Conservation (phyloP, 2,329 filamentous ascomycete species). For the Colletotrichum tropicicola region DNA sequence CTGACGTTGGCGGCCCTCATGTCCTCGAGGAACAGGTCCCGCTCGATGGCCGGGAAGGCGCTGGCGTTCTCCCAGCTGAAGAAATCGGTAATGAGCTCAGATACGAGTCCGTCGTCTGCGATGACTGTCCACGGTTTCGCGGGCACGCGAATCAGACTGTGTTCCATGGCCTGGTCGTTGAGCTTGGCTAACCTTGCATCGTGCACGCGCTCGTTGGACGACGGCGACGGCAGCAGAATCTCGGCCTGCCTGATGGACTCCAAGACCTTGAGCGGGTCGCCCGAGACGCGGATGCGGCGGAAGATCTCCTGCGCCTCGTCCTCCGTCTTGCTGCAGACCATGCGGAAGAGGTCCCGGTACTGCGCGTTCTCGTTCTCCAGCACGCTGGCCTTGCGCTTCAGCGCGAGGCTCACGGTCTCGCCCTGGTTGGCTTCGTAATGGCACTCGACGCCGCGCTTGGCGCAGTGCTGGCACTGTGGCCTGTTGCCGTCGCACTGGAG, state of each 20-base stretch:
- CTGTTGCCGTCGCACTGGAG: conserved; percentile 24
- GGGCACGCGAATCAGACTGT: conserved; percentile 35
- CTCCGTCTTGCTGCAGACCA: conserved; percentile 30
- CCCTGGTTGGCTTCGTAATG: conserved; percentile 29
- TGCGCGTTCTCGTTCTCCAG: conserved; percentile 30
- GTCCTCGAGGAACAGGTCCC: conserved; percentile 36
- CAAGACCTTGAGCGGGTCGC: conserved; percentile 26
- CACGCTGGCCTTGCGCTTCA: conserved; percentile 31
- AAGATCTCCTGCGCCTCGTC: conserved; percentile 33
- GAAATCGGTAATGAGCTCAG: conserved; percentile 40
- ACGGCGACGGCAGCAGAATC: conserved; percentile 28
- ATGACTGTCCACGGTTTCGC: conserved; percentile 41
- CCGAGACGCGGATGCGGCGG: conserved; percentile 27
- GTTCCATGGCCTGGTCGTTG: conserved; percentile 29
- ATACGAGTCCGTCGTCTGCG: conserved; percentile 41
- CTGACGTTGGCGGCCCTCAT: conserved; percentile 34
- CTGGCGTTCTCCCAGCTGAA: conserved; percentile 40
- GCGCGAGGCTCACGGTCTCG: conserved; percentile 29
- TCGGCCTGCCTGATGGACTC: conserved; percentile 33
- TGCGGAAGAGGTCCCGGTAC: conserved; percentile 32
- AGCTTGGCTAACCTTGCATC: conserved; percentile 26
- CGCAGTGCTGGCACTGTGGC: conserved; percentile 28
- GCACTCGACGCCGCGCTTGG: conserved; percentile 20
- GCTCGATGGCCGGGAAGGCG: conserved; percentile 37
- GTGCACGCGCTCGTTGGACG: conserved; percentile 3